Evolutionary conservation across 1,284 basidiomycete species (phyloP).

Genomic region (Leccinum subrobustum): DNA sequence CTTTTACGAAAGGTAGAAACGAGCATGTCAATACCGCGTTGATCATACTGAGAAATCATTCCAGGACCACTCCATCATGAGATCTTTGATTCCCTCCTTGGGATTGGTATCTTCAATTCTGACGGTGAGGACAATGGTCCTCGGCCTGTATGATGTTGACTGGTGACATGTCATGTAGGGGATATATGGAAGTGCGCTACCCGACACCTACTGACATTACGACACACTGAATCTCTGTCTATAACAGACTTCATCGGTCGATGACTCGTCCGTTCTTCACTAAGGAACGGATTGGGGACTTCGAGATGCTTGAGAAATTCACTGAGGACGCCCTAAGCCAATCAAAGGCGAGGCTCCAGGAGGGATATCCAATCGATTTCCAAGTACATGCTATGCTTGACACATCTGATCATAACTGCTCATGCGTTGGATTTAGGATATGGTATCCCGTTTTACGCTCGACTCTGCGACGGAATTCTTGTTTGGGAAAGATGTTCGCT

Average conservation of each 20-base stretch:
- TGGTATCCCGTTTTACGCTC: constrained; percentile 39
- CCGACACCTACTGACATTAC: neutral
- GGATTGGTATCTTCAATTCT: constrained; percentile 59
- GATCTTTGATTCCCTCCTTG: constrained; percentile 40
- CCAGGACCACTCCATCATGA: constrained; percentile 24
- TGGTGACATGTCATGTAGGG: constrained; percentile 28
- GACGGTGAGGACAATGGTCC: constrained; percentile 40
- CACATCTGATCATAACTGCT: neutral
- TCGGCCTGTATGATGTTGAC: constrained; percentile 1
- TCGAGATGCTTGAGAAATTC: constrained; percentile 51
- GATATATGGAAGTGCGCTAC: constrained; percentile 51
- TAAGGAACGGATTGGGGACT: constrained; percentile 50
- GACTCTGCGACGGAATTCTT: constrained; percentile 43
- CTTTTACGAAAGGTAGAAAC: constrained; percentile 42
- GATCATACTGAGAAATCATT: constrained; percentile 10
- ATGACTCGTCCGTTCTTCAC: constrained; percentile 59
- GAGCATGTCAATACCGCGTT: neutral
- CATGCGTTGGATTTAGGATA: constrained; percentile 27
- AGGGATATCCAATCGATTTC: constrained; percentile 51
- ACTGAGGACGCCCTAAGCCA: constrained; percentile 40
- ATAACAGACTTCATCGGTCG: constrained; percentile 49
- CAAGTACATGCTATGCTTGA: constrained; percentile 30
- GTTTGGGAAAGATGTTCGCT: constrained; percentile 34
- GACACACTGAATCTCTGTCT: constrained; percentile 2
- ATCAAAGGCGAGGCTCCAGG: constrained; percentile 39